A percentile compares a stretch with the other conserved stretches of the same genome.
phyloP scores from a whole-genome alignment of 1,284 basidiomycete genomes.

The Papiliotrema fonsecae region DNA sequence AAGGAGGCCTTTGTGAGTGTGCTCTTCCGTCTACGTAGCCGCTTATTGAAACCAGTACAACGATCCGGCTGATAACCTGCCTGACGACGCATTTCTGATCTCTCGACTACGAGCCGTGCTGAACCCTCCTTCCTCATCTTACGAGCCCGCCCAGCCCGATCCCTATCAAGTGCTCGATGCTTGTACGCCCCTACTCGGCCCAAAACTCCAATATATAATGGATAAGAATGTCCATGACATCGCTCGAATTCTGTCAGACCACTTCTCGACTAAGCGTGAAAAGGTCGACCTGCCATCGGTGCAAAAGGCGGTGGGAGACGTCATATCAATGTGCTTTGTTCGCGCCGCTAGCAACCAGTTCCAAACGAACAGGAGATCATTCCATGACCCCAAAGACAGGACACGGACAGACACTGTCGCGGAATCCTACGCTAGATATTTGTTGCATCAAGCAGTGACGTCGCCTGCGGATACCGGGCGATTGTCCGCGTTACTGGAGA shows the following conservation, averaged over 20 bases:
- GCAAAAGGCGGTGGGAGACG: not conserved
- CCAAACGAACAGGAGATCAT: not conserved
- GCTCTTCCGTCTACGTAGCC: not conserved
- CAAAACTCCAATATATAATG: not conserved
- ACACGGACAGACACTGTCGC: not conserved
- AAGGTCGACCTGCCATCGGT: not conserved
- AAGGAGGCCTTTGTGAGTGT: slow-evolving; percentile 1
- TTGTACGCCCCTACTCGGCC: not conserved
- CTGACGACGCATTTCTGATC: not conserved
- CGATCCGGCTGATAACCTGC: not conserved
- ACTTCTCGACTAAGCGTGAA: not conserved
- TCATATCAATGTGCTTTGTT: not conserved
- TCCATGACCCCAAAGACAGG: not conserved
- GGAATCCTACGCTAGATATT: slow-evolving; percentile 3
- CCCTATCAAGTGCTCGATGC: not conserved
- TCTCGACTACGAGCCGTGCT: slow-evolving; percentile 3
- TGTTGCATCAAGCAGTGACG: not conserved
- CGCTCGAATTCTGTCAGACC: not conserved
- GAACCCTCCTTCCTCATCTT: slow-evolving; percentile 8
- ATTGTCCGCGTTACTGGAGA: not conserved
- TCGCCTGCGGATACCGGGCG: not conserved
- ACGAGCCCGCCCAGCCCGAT: not conserved
- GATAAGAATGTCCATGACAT: not conserved
- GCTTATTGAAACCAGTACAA: slow-evolving; percentile 1
- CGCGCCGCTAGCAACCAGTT: not conserved